A percentile compares a stretch with the other conserved stretches of the same genome.
Conservation (phyloP, 2,329 filamentous ascomycete species). For the Exophiala calicioides region DNA sequence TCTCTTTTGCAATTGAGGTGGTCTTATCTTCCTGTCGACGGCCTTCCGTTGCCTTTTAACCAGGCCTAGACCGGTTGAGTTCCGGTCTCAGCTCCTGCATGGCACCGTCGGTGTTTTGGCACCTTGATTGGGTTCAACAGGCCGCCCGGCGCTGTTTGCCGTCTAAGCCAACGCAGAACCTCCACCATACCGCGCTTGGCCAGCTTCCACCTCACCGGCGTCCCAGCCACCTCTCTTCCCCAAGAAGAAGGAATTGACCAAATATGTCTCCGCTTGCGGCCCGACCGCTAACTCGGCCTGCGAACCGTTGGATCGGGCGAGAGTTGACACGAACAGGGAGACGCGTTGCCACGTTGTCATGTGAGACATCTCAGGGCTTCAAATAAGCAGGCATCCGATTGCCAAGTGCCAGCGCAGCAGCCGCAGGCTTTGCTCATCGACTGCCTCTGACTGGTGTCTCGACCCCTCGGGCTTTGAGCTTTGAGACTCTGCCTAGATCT, state of each 20-base stretch:
- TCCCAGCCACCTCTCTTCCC: not conserved
- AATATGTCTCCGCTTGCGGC: not conserved
- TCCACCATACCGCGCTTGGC: constrained; percentile 1
- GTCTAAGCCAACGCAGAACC: constrained; percentile 16
- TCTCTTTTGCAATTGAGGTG: too few relatives aligned
- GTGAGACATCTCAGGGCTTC: not conserved
- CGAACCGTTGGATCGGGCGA: not conserved
- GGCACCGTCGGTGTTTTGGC: too few relatives aligned
- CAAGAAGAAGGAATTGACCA: not conserved
- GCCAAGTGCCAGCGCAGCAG: constrained; percentile 17
- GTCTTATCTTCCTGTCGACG: too few relatives aligned
- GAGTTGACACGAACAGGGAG: not conserved
- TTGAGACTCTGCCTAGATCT: too few relatives aligned
- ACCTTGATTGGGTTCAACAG: too few relatives aligned
- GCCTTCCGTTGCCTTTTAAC: too few relatives aligned
- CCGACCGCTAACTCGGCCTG: not conserved
- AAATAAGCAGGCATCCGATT: constrained; percentile 8
- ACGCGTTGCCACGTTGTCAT: constrained; percentile 5
- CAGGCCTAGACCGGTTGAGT: too few relatives aligned
- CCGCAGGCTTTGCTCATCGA: constrained; percentile 8
- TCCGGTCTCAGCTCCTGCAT: too few relatives aligned
- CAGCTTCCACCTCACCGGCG: not conserved
- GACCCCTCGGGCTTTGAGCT: not conserved
- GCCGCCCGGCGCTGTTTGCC: not conserved
- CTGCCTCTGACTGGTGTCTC: constrained; percentile 15